These are phyloP conservation scores for Boletus vinaceobasis DNA, from an alignment of 768 basidiomycete species.

Conservation along the genomic window DNA sequence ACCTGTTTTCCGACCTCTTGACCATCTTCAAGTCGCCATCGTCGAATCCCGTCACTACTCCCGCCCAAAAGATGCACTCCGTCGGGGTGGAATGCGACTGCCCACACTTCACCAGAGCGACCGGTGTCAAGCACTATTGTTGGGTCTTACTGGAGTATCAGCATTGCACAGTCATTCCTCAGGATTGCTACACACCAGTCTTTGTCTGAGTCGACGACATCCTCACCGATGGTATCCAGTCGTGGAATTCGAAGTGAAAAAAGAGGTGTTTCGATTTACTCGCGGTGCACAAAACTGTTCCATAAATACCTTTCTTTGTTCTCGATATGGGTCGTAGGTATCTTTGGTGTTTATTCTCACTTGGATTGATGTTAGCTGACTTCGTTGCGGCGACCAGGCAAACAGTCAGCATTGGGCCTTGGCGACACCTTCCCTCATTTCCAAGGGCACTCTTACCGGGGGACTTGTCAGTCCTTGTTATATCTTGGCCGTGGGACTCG, in stretches of 20 bases:
- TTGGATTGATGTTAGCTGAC: too few species aligned
- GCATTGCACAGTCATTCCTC: neutral
- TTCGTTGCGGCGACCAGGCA: neutral
- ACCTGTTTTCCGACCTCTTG: too few species aligned
- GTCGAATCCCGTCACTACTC: too few species aligned
- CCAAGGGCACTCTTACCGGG: too few species aligned
- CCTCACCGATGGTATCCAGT: neutral
- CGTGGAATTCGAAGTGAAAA: neutral
- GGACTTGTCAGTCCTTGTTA: too few species aligned
- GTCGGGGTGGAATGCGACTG: neutral
- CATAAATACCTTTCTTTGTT: neutral
- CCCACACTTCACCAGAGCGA: too few species aligned
- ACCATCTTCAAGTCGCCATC: too few species aligned
- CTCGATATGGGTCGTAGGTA: neutral
- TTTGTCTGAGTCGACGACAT: neutral
- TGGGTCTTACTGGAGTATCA: neutral
- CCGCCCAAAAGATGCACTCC: neutral
- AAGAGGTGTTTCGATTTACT: neutral
- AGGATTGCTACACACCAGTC: neutral
- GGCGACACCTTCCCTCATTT: neutral
- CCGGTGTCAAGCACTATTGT: neutral
- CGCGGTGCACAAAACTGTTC: too few species aligned
- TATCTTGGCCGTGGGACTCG: neutral
- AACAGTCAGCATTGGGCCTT: neutral
- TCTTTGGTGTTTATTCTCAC: neutral